Evolutionary conservation across 2,329 filamentous ascomycete genomes (phyloP).

Genomic region (Thelonectria blattea): DNA sequence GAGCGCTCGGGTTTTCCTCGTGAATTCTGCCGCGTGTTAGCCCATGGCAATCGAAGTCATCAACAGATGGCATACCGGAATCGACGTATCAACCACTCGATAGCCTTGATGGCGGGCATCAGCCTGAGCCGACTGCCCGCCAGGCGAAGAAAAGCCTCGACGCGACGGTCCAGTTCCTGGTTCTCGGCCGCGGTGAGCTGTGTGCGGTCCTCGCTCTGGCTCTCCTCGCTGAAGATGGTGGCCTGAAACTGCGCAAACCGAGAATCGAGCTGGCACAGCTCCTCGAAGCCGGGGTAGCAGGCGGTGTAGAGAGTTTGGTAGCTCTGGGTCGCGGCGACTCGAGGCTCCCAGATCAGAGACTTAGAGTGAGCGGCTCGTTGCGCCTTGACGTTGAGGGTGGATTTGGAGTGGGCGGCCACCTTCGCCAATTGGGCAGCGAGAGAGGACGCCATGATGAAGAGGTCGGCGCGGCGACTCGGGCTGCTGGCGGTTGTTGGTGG

Average conservation of each 20-base stretch:
- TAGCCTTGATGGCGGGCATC: conserved; percentile 84
- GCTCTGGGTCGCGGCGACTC: conserved; percentile 83
- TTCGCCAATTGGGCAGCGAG: conserved; percentile 93
- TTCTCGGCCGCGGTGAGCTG: conserved; percentile 86
- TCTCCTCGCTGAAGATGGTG: conserved; percentile 92
- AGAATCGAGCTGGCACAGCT: conserved; percentile 84
- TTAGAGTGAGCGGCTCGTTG: conserved; percentile 92
- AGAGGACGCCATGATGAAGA: conserved; percentile 73
- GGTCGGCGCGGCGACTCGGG: conserved; percentile 34
- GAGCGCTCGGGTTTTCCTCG: conserved; percentile 80
- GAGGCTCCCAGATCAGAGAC: conserved; percentile 90
- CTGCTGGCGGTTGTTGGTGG: conserved; percentile 33
- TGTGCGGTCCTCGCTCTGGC: conserved; percentile 84
- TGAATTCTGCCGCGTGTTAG: conserved; percentile 68
- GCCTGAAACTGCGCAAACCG: conserved; percentile 77
- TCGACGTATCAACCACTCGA: conserved; percentile 93
- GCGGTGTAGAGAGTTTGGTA: conserved; percentile 88
- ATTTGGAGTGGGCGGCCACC: conserved; percentile 87
- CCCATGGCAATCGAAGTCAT: neutral
- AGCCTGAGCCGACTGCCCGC: conserved; percentile 78
- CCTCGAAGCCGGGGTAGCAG: conserved; percentile 87
- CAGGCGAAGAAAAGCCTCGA: conserved; percentile 84
- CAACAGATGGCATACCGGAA: conserved; percentile 70
- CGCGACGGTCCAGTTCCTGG: conserved; percentile 74
- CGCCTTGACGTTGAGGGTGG: conserved; percentile 89